Evolutionary conservation across 1,284 basidiomycete genomes (phyloP), one percentile per base, ranked within the genome.

Genomic region (Papiliotrema flavescens): DNA sequence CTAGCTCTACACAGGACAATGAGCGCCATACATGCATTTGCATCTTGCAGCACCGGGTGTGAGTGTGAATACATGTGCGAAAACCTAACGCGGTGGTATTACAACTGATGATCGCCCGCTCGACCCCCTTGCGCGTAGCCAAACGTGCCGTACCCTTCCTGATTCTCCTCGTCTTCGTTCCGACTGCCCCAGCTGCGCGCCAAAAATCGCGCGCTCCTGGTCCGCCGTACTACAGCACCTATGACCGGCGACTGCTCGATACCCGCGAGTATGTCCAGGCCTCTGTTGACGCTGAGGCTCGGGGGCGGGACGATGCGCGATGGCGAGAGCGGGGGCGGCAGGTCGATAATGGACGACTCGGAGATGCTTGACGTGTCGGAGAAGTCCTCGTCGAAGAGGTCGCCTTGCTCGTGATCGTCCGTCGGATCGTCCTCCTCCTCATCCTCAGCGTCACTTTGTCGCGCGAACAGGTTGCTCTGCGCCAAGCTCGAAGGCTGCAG

Each of bases 271-370:
- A 54, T 9, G 26, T 50, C 41, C 35, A 62, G 22, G n/a, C 57
- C 57, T 23, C 49, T 46, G 20, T 54, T 48, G 11, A 66, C 43
- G 35, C 60, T 64, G 1, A 67, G 39, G 45, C 59, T 63, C 2
- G 63, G 48, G 1, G 53, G 53, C 4, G 63, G 49, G 32, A 60
- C 48, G 28, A 67, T 62, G 1, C 64, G 42, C 14, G 55, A 41
- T 11, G 65, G 65, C 4, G 56, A 54, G 9, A 58, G 24, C 2
- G 67, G 56, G 11, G 56, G 64, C 13, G 67, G 67, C 8, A 69
- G 59, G 50, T 69, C 67, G 19, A 69, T 69, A 49, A 69, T 69
- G 24, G 59, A 62, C n/a, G 63, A 65, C 49, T 60, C 57, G n/a
- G 64, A 66, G 13, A 68, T 52, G 1, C 59, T 61, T 1, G 63